Evolutionary conservation across 352 stramenopile genomes (phyloP).

Genomic region (Thalassiosira hispida): DNA sequence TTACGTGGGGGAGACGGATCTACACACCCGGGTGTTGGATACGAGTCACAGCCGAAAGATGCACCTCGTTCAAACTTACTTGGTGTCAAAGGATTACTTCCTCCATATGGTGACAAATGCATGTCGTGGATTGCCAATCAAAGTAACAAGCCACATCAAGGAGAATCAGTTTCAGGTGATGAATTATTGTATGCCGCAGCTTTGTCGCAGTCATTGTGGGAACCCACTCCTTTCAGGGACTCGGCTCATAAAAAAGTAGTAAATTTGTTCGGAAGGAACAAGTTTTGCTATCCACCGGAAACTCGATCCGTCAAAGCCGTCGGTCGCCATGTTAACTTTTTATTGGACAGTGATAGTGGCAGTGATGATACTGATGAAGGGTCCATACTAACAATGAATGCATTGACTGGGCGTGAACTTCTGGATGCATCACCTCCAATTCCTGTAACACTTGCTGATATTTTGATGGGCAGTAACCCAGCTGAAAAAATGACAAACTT

Average conservation of each 20-base stretch:
- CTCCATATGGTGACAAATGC: constrained; percentile 31
- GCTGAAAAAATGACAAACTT: background rate
- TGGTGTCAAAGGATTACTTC: constrained; percentile 18
- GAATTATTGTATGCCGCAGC: constrained; percentile 27
- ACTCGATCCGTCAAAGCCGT: constrained; percentile 28
- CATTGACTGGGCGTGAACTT: constrained; percentile 25
- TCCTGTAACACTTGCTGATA: constrained; percentile 16
- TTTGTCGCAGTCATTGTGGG: constrained; percentile 22
- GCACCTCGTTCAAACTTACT: constrained; percentile 4
- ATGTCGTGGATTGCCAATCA: constrained; percentile 29
- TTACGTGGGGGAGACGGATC: constrained; percentile 33
- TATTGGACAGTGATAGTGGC: constrained; percentile 22
- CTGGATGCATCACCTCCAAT: constrained; percentile 15
- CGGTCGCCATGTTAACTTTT: constrained; percentile 29
- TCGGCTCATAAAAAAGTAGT: constrained; percentile 23
- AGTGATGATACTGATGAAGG: constrained; percentile 2
- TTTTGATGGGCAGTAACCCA: constrained; percentile 7
- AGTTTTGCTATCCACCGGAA: constrained; percentile 31
- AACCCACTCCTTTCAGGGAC: constrained; percentile 36
- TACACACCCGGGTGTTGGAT: constrained; percentile 30
- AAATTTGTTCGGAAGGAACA: constrained; percentile 25
- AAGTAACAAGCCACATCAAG: background rate
- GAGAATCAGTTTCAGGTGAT: background rate
- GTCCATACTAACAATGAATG: constrained; percentile 2
- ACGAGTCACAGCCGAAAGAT: constrained; percentile 24